Conservation (phyloP, 2,329 filamentous ascomycete species). For the Epichloe brachyelytri region DNA sequence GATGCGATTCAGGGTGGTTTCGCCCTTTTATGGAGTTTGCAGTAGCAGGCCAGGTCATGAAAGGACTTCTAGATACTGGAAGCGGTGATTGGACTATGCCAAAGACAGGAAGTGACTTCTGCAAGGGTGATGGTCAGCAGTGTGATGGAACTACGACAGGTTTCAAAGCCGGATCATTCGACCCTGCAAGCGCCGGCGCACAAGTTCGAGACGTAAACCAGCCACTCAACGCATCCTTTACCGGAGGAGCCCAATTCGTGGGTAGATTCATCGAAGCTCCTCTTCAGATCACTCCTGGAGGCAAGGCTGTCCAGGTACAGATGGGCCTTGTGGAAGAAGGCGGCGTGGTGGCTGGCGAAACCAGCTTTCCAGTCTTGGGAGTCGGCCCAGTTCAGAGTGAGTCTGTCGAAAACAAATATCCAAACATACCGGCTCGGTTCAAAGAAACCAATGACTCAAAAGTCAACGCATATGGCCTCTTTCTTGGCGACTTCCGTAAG, state of each 20-base stretch:
- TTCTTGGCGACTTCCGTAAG: conserved; percentile 2
- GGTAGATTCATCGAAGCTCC: conserved; percentile 1
- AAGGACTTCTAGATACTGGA: conserved; percentile 2
- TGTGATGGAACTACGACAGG: background rate
- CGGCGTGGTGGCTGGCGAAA: background rate
- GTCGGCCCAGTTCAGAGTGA: background rate
- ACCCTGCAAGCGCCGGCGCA: background rate
- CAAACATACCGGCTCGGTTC: background rate
- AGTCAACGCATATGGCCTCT: background rate
- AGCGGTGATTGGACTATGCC: background rate
- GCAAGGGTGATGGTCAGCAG: background rate
- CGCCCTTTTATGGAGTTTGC: conserved; percentile 2
- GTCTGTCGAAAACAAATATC: background rate
- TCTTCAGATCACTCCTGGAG: background rate
- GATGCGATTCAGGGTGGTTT: background rate
- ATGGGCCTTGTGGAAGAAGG: background rate
- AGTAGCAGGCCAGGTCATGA: background rate
- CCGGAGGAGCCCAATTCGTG: background rate
- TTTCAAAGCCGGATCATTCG: background rate
- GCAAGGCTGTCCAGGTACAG: background rate
- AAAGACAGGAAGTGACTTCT: background rate
- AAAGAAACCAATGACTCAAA: background rate
- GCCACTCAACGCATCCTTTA: background rate
- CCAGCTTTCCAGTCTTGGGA: background rate
- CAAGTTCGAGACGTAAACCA: background rate